Evolutionary conservation across 306 rosid genomes (phyloP).

Genomic region (Begonia fuchsioides): DNA sequence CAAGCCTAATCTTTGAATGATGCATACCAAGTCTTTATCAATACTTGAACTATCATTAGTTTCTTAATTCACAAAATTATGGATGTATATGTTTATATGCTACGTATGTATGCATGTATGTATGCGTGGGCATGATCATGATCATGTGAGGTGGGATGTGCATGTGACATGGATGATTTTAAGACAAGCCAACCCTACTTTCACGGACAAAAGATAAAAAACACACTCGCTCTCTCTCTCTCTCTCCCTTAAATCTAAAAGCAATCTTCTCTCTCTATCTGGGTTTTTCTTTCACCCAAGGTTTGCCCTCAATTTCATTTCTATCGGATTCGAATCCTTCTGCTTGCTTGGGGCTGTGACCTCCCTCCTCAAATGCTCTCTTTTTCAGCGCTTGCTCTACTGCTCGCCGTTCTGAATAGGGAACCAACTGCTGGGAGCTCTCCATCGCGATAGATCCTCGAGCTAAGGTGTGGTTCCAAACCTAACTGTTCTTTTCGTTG

Average conservation of each 20-base stretch:
- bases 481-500: not conserved
- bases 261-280: slow-evolving; percentile 39
- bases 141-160: no score
- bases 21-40: no score
- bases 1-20: no score
- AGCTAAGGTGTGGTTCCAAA: slow-evolving; percentile 3
- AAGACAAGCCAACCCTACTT: slow-evolving; percentile 4
- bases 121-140: not conserved
- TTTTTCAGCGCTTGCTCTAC: slow-evolving; percentile 11
- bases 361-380: slow-evolving; percentile 15
- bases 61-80: no score
- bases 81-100: no score
- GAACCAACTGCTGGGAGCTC: no score
- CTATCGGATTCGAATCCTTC: slow-evolving; percentile 24
- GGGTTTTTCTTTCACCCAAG: slow-evolving; percentile 16
- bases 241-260: not conserved
- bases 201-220: not conserved
- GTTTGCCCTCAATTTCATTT: slow-evolving; percentile 45
- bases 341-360: slow-evolving; percentile 12
- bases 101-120: not conserved
- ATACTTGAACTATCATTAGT: no score
- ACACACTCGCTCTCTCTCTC: slow-evolving; percentile 6
- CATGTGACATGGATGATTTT: slow-evolving; percentile 5
- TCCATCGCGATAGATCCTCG: not conserved
- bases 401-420: not conserved